phyloP scores from a whole-genome alignment of 116 monocot genomes.

The Posidonia oceanica region DNA sequence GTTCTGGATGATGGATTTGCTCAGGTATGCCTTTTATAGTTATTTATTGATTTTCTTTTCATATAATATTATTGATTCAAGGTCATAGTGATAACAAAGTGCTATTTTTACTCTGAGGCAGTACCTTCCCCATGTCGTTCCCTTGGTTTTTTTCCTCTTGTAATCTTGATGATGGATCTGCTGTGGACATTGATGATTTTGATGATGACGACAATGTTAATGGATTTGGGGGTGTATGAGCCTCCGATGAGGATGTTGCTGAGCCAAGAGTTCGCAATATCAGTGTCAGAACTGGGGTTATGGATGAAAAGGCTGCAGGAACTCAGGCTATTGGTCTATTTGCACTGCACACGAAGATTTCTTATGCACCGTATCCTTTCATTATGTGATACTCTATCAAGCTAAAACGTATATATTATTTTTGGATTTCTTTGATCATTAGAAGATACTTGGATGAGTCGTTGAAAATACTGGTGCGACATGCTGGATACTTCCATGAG shows the following conservation, averaged over 20 bases:
- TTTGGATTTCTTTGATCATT: slow-evolving; percentile 35
- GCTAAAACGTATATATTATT: not conserved
- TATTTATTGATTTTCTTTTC: not conserved
- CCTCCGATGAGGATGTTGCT: slow-evolving; percentile 89
- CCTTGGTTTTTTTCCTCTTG: slow-evolving; percentile 86
- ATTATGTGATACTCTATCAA: not conserved
- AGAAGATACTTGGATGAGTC: slow-evolving; percentile 91
- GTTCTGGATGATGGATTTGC: slow-evolving; percentile 77
- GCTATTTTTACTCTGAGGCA: slow-evolving; percentile 17
- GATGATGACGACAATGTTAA: slow-evolving; percentile 34
- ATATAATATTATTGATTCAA: not conserved
- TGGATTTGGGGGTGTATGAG: slow-evolving; percentile 81
- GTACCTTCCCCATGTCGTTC: slow-evolving; percentile 90
- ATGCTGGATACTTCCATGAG: slow-evolving; percentile 90
- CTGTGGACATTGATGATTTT: slow-evolving; percentile 70
- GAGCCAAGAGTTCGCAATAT: slow-evolving; percentile 87
- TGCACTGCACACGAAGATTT: slow-evolving; percentile 75
- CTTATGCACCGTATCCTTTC: slow-evolving; percentile 86
- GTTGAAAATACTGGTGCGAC: slow-evolving; percentile 68
- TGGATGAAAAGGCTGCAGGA: slow-evolving; percentile 98
- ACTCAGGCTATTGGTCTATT: slow-evolving; percentile 93
- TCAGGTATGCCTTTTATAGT: slow-evolving; percentile 28
- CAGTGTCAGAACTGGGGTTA: slow-evolving; percentile 87
- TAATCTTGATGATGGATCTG: slow-evolving; percentile 97
- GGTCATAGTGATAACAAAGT: not conserved